Evolutionary conservation across 192 early-diverging fungal genomes (phyloP).

Genomic region (Diversispora epigaea): DNA sequence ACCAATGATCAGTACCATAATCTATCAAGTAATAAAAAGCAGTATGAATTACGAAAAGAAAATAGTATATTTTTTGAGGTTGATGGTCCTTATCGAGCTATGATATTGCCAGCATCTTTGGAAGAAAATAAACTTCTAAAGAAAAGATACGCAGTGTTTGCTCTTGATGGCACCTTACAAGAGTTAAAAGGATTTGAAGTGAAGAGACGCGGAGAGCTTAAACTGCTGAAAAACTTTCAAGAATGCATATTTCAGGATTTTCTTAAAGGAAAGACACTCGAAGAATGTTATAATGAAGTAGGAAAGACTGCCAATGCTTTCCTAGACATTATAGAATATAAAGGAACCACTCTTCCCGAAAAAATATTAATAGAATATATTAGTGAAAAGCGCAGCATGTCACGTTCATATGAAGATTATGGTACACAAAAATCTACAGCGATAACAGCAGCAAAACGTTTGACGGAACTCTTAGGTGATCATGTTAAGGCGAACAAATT

Average conservation of each 20-base stretch:
- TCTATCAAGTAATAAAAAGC: slow-evolving; percentile 54
- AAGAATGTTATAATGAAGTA: slow-evolving; percentile 87
- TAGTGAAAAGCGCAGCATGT: slow-evolving; percentile 97
- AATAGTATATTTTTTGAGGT: slow-evolving; percentile 99
- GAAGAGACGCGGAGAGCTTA: slow-evolving; percentile 97
- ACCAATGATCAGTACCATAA: slow-evolving; percentile 98
- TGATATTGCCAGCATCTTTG: slow-evolving; percentile 94
- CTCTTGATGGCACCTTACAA: slow-evolving; percentile 88
- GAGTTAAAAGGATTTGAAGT: slow-evolving; percentile 99
- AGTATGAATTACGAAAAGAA: slow-evolving; percentile 75
- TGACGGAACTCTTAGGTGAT: slow-evolving; percentile 95
- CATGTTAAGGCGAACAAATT: slow-evolving; percentile 98
- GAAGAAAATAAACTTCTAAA: slow-evolving; percentile 96
- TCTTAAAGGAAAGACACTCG: slow-evolving; percentile 78
- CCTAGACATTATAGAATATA: slow-evolving; percentile 90
- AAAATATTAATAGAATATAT: slow-evolving; percentile 92
- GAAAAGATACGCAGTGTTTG: slow-evolving; percentile 98
- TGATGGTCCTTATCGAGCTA: slow-evolving; percentile 96
- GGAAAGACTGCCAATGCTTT: slow-evolving; percentile 90
- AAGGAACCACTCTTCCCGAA: slow-evolving; percentile 78
- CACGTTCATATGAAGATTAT: slow-evolving; percentile 90
- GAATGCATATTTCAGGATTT: slow-evolving; percentile 92
- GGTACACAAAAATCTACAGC: slow-evolving; percentile 91
- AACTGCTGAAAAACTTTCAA: slow-evolving; percentile 98
- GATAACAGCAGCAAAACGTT: slow-evolving; percentile 89